Conservation (phyloP, 2,329 filamentous ascomycete species). For the Fusarium miscanthi region DNA sequence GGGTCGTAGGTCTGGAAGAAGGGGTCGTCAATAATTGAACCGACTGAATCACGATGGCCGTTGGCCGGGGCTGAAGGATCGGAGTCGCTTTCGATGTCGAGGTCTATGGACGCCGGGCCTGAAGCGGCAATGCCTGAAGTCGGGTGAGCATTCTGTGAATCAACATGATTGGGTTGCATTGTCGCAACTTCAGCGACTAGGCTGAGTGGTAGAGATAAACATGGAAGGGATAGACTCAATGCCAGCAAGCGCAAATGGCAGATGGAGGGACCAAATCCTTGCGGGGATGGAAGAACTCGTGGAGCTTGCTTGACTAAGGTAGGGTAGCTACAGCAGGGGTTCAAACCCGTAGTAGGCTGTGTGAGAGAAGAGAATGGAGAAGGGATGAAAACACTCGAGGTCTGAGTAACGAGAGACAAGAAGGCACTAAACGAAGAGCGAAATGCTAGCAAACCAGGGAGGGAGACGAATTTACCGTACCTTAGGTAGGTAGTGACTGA, state of each 20-base stretch:
- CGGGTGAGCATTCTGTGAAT: conserved; percentile 43
- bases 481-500: conserved; percentile 10
- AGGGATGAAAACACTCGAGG: conserved; percentile 19
- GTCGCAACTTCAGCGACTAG: conserved; percentile 47
- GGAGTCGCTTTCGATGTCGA: conserved; percentile 37
- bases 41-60: conserved; percentile 59
- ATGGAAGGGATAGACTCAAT: conserved; percentile 34
- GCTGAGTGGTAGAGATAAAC: conserved; percentile 38
- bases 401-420: conserved; percentile 24
- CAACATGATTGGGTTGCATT: conserved; percentile 45
- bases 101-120: conserved; percentile 38
- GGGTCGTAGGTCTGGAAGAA: conserved; percentile 62
- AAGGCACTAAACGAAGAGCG: conserved; percentile 10
- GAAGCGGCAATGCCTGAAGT: conserved; percentile 38
- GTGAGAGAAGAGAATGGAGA: neutral
- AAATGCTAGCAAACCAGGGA: conserved; percentile 30
- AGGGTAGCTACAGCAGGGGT: conserved; percentile 12
- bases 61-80: conserved; percentile 28
- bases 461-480: conserved; percentile 29
- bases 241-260: conserved; percentile 25
- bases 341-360: conserved; percentile 3
- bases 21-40: conserved; percentile 66
- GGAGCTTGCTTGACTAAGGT: conserved; percentile 26
- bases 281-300: conserved; percentile 39
- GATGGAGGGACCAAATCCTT: conserved; percentile 33